These are phyloP conservation scores for Hypoxylon subgilvum DNA, from an alignment of 495 filamentous ascomycete species.

Conservation along the genomic window DNA sequence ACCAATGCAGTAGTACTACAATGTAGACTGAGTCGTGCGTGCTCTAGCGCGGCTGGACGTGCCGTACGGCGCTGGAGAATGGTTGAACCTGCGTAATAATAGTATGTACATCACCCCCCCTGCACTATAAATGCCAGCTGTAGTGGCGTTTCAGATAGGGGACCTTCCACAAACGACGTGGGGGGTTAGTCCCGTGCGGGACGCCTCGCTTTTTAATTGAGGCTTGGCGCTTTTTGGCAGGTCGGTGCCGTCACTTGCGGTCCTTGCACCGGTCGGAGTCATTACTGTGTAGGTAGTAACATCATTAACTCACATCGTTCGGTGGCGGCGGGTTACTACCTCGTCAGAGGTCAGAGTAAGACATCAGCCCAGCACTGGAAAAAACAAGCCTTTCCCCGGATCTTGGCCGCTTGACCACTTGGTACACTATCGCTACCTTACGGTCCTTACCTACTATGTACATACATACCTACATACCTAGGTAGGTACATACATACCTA, in stretches of 20 bases:
- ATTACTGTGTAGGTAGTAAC: no score
- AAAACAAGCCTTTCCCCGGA: slow-evolving; percentile 39
- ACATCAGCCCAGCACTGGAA: slow-evolving; percentile 14
- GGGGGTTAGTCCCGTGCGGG: neutral
- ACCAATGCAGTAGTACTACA: neutral
- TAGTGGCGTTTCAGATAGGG: slow-evolving; percentile 31
- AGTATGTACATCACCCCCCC: slow-evolving; percentile 12
- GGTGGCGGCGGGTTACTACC: neutral
- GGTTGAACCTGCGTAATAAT: slow-evolving; percentile 20
- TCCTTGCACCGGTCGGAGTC: slow-evolving; percentile 2
- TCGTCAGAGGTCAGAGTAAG: slow-evolving; percentile 20
- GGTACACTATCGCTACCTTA: no score
- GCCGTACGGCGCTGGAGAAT: slow-evolving; percentile 31
- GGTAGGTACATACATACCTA: no score
- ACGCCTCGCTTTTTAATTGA: slow-evolving; percentile 5
- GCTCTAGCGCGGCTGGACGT: slow-evolving; percentile 34
- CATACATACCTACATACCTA: no score
- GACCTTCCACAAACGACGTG: slow-evolving; percentile 14
- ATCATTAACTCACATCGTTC: slow-evolving; percentile 5
- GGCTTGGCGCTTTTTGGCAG: slow-evolving; percentile 37
- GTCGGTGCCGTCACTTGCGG: slow-evolving; percentile 13
- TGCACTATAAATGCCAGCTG: slow-evolving; percentile 17
- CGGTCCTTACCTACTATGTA: no score
- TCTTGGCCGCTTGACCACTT: slow-evolving; percentile 28
- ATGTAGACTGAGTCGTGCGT: slow-evolving; percentile 18